These are phyloP conservation scores for Davidsoniella australis DNA, from an alignment of 2,329 filamentous ascomycete species.

Conservation along the genomic window DNA sequence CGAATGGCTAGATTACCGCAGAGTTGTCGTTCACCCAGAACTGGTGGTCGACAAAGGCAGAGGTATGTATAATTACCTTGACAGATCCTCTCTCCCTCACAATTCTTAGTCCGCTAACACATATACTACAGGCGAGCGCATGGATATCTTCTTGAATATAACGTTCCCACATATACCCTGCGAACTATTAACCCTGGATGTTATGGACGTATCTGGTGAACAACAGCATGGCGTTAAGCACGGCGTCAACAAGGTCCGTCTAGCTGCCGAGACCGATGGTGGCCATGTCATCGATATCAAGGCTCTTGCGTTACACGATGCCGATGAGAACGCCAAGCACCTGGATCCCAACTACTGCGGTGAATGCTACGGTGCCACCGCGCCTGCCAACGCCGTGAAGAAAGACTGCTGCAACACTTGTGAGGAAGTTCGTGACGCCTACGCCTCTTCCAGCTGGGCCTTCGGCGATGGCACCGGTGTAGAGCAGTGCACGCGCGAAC, in stretches of 20 bases:
- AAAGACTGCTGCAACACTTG: slow-evolving; percentile 93
- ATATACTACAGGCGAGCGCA: slow-evolving; percentile 57
- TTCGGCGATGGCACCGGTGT: slow-evolving; percentile 86
- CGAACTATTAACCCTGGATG: slow-evolving; percentile 87
- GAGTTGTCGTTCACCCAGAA: slow-evolving; percentile 75
- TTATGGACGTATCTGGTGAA: slow-evolving; percentile 98
- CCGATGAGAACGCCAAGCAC: slow-evolving; percentile 53
- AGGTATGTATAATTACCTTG: slow-evolving; percentile 36
- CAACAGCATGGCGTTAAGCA: slow-evolving; percentile 89
- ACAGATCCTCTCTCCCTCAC: not conserved
- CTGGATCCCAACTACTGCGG: slow-evolving; percentile 88
- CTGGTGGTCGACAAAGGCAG: slow-evolving; percentile 90
- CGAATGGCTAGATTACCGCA: slow-evolving; percentile 89
- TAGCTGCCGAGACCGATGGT: slow-evolving; percentile 55
- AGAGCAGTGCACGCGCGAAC: slow-evolving; percentile 88
- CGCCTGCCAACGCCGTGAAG: slow-evolving; percentile 57
- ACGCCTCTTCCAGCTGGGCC: slow-evolving; percentile 76
- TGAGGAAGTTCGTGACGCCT: slow-evolving; percentile 90
- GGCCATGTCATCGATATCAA: slow-evolving; percentile 57
- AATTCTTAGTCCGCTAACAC: slow-evolving; percentile 14
- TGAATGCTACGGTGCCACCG: slow-evolving; percentile 69
- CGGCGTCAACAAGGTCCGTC: slow-evolving; percentile 78
- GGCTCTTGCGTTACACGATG: slow-evolving; percentile 28
- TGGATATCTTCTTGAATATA: slow-evolving; percentile 98
- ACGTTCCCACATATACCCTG: slow-evolving; percentile 89